These are phyloP conservation scores for Talaromyces sp. DNA, from an alignment of 2,329 filamentous ascomycete genomes.

Conservation along the genomic window DNA sequence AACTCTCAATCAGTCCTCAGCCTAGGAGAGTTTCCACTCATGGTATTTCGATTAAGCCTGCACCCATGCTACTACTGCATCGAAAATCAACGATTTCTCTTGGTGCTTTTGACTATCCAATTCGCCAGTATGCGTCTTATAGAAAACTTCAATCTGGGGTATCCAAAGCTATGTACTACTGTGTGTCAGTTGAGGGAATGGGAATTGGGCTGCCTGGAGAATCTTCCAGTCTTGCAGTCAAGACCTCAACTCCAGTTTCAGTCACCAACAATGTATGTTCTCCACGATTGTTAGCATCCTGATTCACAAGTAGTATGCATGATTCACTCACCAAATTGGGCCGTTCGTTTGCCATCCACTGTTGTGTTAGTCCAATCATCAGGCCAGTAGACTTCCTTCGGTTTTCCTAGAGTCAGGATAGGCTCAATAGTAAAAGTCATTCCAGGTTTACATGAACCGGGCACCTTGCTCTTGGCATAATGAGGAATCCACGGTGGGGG, in stretches of 20 bases:
- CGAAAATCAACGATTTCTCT: too few relatives aligned
- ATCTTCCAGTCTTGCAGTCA: conserved; percentile 68
- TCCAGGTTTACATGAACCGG: conserved; percentile 83
- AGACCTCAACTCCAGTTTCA: conserved; percentile 72
- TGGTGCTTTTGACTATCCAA: too few relatives aligned
- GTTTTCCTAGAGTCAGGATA: conserved; percentile 85
- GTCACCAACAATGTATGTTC: conserved; percentile 82
- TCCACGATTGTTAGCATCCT: conserved; percentile 16
- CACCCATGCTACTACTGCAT: too few relatives aligned
- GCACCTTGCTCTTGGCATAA: conserved; percentile 93
- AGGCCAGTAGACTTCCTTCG: conserved; percentile 88
- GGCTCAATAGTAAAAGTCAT: conserved; percentile 98
- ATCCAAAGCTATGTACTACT: too few relatives aligned
- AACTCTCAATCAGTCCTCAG: too few relatives aligned
- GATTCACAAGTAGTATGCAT: not conserved
- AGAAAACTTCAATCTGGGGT: too few relatives aligned
- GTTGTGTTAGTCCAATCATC: conserved; percentile 96
- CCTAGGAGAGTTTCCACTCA: too few relatives aligned
- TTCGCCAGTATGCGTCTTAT: too few relatives aligned
- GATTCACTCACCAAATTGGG: conserved; percentile 67
- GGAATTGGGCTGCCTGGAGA: conserved; percentile 71
- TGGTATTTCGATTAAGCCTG: too few relatives aligned
- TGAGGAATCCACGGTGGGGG: conserved; percentile 88
- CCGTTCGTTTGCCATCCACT: conserved; percentile 79
- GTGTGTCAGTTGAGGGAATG: conserved; percentile 45